Base-by-base conservation (phyloP, 345 rosid genomes). In the Erysimum cheiranthoides region DNA sequence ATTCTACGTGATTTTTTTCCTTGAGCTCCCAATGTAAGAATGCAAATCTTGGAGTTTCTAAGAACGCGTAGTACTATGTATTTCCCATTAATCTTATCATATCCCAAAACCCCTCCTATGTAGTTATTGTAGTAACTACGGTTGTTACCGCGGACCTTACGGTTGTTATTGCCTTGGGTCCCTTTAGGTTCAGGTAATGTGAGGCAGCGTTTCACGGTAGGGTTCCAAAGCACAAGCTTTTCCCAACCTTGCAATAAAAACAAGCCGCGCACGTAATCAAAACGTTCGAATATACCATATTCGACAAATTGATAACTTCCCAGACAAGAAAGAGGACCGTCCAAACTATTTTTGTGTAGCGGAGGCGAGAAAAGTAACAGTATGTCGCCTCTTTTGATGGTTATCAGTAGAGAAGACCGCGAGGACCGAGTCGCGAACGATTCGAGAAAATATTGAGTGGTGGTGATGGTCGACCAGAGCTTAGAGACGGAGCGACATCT, bases 401-500 rank as follows among this genome's bases (percentile, higher is more conserved):
- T 8, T 17, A 66, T 17, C 17, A 49, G 43, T 6, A 18, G 16
- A 65, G 30, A 34, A 31, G 70, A 43, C 42, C 16, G 56, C 5
- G 17, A 12, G 51, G 68, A 63, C 21, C n/a, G 46, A 40, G 46
- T 40, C 2, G 42, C 12, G 8, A 28, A 43, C 4, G 69, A 64
- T 14, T 16, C 16, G 54, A 64, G 45, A 54, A 64, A 64, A 2
- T 45, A 0, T 64, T 53, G 56, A 31, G n/a, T 28, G 25, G 39
- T 65, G 56, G 56, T 64, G 28, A 64, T 14, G 54, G 54, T 10
- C 5, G 38, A 42, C 53, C 68, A 63, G 8, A 63, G 53, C 27
- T 63, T 43, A 27, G 68, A 63, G 25, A 64, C 28, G n/a, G 8
- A 49, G 32, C 57, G 31, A 34, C 1, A 11, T 50, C 70, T 66